Percentiles rank a stretch among this genome's conserved stretches.
Conservation (phyloP, 345 rosid genomes). For the Turritis glabra region DNA sequence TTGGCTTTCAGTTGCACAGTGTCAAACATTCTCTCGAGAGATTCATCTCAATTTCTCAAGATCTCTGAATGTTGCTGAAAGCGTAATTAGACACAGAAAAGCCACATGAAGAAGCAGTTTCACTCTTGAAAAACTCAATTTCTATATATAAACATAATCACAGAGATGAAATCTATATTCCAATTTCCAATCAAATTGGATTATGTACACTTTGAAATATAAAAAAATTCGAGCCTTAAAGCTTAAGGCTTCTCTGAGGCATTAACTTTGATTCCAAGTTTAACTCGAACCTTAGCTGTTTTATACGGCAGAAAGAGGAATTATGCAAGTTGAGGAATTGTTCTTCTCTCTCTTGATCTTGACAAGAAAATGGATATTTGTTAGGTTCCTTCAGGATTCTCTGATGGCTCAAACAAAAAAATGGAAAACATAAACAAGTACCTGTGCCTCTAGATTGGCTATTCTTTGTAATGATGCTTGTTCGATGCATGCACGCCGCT, state of each 20-base stretch:
- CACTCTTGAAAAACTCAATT: background rate
- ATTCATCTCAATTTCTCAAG: background rate
- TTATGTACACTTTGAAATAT: background rate
- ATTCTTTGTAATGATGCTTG: slow-evolving; percentile 74
- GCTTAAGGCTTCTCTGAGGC: background rate
- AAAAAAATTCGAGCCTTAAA: background rate
- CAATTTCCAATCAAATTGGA: background rate
- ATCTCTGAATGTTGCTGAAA: background rate
- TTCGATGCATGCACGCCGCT: slow-evolving; percentile 68
- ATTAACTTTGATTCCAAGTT: background rate
- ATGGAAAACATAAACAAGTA: background rate
- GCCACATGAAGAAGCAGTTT: background rate
- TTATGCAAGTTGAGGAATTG: background rate
- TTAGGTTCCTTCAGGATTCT: background rate
- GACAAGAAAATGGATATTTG: background rate
- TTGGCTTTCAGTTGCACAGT: background rate
- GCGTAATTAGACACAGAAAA: background rate
- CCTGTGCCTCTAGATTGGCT: slow-evolving; percentile 55
- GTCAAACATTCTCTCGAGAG: slow-evolving; percentile 1
- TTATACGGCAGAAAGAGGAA: background rate
- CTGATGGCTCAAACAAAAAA: background rate
- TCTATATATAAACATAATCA: background rate
- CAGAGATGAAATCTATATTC: background rate
- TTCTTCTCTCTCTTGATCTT: slow-evolving; percentile 7
- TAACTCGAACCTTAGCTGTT: background rate